These are phyloP conservation scores for Lipomyces sp. DNA, from an alignment of 805 yeast species.

Conservation along the genomic window DNA sequence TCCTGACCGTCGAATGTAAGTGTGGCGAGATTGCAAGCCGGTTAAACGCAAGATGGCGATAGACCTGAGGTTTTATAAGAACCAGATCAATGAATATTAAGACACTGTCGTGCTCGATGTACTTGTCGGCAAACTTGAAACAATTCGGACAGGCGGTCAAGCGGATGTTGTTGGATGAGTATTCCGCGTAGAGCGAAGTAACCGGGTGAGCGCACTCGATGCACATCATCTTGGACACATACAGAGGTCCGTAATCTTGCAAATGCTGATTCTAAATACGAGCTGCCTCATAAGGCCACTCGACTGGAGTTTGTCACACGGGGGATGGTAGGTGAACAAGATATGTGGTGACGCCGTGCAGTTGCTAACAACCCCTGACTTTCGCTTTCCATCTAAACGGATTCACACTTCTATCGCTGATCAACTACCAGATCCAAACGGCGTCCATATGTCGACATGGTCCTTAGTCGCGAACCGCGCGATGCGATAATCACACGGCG, in stretches of 20 bases:
- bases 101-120: constrained; percentile 85
- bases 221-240: constrained; percentile 81
- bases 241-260: too few species aligned
- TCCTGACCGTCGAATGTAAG: constrained; percentile 32
- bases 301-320: too few species aligned
- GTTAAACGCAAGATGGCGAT: constrained; percentile 79
- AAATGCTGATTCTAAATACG: too few species aligned
- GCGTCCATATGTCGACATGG: neutral
- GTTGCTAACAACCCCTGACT: too few species aligned
- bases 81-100: constrained; percentile 78
- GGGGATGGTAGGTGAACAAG: too few species aligned
- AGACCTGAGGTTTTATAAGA: constrained; percentile 75
- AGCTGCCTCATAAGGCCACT: too few species aligned
- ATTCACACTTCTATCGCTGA: too few species aligned
- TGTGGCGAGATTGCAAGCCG: constrained; percentile 38
- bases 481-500: constrained; percentile 14
- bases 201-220: constrained; percentile 77
- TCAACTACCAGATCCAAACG: too few species aligned
- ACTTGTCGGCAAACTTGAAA: constrained; percentile 75
- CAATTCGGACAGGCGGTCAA: constrained; percentile 75
- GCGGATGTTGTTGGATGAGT: constrained; percentile 74
- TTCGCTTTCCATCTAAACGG: too few species aligned
- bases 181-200: constrained; percentile 62
- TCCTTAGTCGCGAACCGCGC: constrained; percentile 8
- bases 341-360: too few species aligned